Percentiles rank a stretch among this genome's conserved stretches.
Conservation (phyloP, 257 asterid species). For the Linderniella brevidens region DNA sequence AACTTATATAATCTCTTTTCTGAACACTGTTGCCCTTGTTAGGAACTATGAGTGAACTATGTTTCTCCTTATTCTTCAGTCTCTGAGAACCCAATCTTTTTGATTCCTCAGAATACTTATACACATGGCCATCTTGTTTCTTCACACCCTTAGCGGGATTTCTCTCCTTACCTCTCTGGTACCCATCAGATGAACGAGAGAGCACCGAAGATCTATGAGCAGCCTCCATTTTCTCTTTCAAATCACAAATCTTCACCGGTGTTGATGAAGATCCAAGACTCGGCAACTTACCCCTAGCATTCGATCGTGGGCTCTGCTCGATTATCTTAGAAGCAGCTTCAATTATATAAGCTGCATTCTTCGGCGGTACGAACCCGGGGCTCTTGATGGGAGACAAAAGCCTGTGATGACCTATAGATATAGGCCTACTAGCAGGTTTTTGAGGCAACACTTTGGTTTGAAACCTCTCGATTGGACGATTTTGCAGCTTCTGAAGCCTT, state of each 20-base stretch:
- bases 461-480: conserved; percentile 65
- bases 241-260: conserved; percentile 45
- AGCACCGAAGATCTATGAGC: conserved; percentile 21
- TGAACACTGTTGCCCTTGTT: conserved; percentile 33
- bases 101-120: conserved; percentile 37
- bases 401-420: conserved; percentile 52
- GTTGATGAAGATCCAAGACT: conserved; percentile 48
- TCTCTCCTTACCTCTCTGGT: conserved; percentile 34
- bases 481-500: conserved; percentile 49
- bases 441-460: conserved; percentile 78
- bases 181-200: conserved; percentile 20
- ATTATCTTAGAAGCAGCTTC: conserved; percentile 86
- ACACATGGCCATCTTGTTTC: conserved; percentile 24
- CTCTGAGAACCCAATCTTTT: conserved; percentile 31
- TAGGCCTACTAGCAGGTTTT: conserved; percentile 69
- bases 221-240: conserved; percentile 59
- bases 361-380: conserved; percentile 78
- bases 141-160: conserved; percentile 21
- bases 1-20: conserved; percentile 34
- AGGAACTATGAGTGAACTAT: conserved; percentile 36
- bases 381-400: conserved; percentile 83
- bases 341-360: conserved; percentile 72
- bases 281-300: conserved; percentile 29
- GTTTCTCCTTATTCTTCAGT: conserved; percentile 42
- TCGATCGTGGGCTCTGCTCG: conserved; percentile 75